Evolutionary conservation across 2,329 filamentous ascomycete species (phyloP).

Genomic region (Colletotrichum neosansevieriae): DNA sequence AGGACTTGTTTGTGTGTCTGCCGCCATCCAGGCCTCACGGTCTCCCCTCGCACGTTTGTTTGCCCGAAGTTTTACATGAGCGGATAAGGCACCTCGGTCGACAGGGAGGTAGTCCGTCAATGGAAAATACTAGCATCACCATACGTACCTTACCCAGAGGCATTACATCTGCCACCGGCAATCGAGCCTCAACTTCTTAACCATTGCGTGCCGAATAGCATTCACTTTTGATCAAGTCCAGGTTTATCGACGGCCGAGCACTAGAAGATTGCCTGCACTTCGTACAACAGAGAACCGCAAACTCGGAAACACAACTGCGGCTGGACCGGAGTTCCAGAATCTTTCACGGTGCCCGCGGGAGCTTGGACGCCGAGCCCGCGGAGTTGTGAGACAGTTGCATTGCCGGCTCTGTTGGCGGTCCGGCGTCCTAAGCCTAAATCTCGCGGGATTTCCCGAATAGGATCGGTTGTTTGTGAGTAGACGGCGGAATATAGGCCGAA

Average conservation of each 20-base stretch:
- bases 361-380: constrained; percentile 25
- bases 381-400: constrained; percentile 38
- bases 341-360: constrained; percentile 8
- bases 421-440: constrained; percentile 28
- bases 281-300: constrained; percentile 17
- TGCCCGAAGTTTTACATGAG: constrained; percentile 29
- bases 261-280: constrained; percentile 12
- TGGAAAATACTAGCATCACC: constrained; percentile 27
- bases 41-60: constrained; percentile 31
- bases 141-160: not conserved
- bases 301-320: constrained; percentile 24
- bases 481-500: not conserved
- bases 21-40: constrained; percentile 24
- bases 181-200: constrained; percentile 7
- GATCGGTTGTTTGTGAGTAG: constrained; percentile 13
- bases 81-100: constrained; percentile 10
- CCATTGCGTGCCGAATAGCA: not conserved
- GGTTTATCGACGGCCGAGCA: not conserved
- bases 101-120: constrained; percentile 30
- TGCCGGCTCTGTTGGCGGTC: constrained; percentile 25
- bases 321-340: constrained; percentile 38
- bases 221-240: not conserved
- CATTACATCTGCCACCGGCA: not conserved
- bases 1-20: constrained; percentile 14
- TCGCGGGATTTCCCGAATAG: constrained; percentile 31